Base-by-base conservation (phyloP, 257 asterid genomes). In the Capsicum rhomboideum region DNA sequence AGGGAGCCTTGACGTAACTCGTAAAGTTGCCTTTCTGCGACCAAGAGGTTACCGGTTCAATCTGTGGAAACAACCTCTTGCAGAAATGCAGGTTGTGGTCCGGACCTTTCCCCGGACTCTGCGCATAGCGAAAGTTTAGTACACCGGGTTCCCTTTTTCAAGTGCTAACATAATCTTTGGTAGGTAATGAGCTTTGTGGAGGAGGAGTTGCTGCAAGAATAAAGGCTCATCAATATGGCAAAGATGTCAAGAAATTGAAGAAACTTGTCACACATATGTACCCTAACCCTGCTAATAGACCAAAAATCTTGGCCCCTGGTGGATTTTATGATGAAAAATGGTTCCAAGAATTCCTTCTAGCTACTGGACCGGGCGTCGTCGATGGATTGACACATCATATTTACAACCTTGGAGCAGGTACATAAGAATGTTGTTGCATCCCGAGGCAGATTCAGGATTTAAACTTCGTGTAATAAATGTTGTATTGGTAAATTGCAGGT, bases 401-500 rank as follows among this genome's bases (percentile, higher is more conserved):
- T 66, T 95, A 95, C 91, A 95, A 92, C 59, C 97, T 95, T 78
- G 98, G 98, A 29, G 84, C 95, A 88, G 98, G 98, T 93, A 28
- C 10, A 29, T 44, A 4, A 61, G 4, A 17, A 2, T 21, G 31
- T 4, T 67, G 17, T 59, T 21, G 5, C 4, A 44, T 74, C 29
- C 13, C 0, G 80, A 46, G 23, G 4, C 14, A 3, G 59, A 74
- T 23, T 2, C 23, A 74, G 16, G 59, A 46, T 40, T 34, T n/a
- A 11, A 42, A 49, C 28, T 69, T 0, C 0, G 31, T 0, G 6
- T 50, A 40, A 59, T 1, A 6, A 14, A 54, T 23, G 10, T 28
- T 31, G 34, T 59, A 16, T 72, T 79, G 55, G 0, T 9, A 46
- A 46, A 58, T 69, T 85, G 50, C 77, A 95, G 97, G 98, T 20